Evolutionary conservation across 2,329 filamentous ascomycete genomes (phyloP).

Genomic region (Cordyceps fumosorosea): DNA sequence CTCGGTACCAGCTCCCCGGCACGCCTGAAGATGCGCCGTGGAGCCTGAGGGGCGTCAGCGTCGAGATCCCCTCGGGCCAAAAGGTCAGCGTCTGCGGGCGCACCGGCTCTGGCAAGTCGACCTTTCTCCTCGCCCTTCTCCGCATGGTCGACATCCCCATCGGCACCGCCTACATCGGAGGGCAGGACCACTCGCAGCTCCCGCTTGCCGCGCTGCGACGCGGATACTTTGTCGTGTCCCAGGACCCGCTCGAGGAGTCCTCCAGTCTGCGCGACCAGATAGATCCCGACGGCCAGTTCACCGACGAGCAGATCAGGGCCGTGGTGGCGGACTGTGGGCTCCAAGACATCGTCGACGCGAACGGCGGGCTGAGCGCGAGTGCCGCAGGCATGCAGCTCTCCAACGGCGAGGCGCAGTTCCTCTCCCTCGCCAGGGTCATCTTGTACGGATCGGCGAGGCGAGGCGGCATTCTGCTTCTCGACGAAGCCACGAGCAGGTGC

Average conservation of each 20-base stretch:
- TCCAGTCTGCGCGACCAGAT: not conserved
- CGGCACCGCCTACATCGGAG: not conserved
- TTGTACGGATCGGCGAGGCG: not conserved
- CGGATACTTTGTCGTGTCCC: not conserved
- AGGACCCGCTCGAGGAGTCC: not conserved
- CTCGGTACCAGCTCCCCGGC: not conserved
- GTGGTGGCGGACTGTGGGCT: not conserved
- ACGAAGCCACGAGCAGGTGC: slow-evolving; percentile 1
- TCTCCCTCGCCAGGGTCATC: not conserved
- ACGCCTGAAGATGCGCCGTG: not conserved
- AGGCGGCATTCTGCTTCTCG: not conserved
- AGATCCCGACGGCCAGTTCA: not conserved
- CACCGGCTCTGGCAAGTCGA: slow-evolving; percentile 8
- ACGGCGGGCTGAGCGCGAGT: not conserved
- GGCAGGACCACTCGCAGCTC: not conserved
- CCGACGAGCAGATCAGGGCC: not conserved
- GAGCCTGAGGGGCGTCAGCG: not conserved
- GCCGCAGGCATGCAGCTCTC: not conserved
- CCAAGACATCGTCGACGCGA: not conserved
- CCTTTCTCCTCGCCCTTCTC: not conserved
- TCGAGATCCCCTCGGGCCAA: not conserved
- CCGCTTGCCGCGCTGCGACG: not conserved
- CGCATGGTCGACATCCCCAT: not conserved
- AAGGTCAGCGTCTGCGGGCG: slow-evolving; percentile 1
- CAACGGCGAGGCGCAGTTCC: not conserved